Base-by-base conservation (phyloP, 805 yeast species). In the Torulaspora maleeae region DNA sequence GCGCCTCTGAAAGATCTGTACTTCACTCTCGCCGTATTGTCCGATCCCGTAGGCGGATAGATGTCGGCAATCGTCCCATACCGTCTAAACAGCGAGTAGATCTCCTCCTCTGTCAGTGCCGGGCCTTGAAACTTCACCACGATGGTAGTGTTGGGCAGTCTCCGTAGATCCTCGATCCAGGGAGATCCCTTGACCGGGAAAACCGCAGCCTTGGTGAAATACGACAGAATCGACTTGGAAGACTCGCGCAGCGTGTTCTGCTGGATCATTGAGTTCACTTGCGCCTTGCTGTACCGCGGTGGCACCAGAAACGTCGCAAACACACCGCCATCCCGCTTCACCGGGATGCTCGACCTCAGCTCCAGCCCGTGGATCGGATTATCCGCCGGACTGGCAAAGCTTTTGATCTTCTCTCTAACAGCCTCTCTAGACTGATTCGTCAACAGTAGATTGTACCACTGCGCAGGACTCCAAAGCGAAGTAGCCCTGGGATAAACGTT, bases 91-190 rank as follows among this genome's bases (percentile, higher is more conserved):
- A 88, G 67, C 2, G 85, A 75, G 56, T 90, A 91, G 42, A 90
- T 63, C 43, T 82, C 83, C 48, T 74, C 76, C 63, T 90, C 97
- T 51, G 88, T 95, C 47, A 91, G 67, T 5, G 80, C 73, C 0
- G 80, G 79, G 1, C 96, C 97, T 52, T 83, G 88, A 60, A 83
- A 90, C 22, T 74, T 72, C 4, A 91, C 80, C 44, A 77, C 75
- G 19, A 93, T 66, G 11, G 72, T 71, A 7, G 74, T 67, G 43
- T 83, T 79, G 7, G 95, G 95, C 52, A 75, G 77, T 50, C 96
- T 69, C 55, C 86, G 77, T 62, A 93, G 71, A 61, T 93, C 99
- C 67, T 91, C 98, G 49, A 93, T 84, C 96, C 97, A 91, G 0
- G 99, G 99, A 1, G 77, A 72, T 50, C 99, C 99, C 55, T 84